Evolutionary conservation across 345 rosid species (phyloP).

Genomic region (Salix suchowensis): DNA sequence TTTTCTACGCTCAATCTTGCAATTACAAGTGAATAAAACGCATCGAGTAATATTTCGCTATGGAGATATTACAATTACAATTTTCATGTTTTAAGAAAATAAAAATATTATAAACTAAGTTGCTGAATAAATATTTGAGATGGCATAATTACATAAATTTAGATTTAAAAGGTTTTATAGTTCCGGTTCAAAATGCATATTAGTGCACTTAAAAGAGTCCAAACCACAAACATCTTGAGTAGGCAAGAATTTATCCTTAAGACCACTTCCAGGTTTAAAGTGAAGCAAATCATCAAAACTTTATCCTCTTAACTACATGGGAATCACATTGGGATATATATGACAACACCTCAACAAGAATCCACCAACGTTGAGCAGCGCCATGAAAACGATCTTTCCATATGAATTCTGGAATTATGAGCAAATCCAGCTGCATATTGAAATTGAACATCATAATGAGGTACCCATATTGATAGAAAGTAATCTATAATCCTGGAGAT

Average conservation of each 20-base stretch:
- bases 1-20: no score
- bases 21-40: neutral
- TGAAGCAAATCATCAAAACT: neutral
- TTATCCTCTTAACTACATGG: neutral
- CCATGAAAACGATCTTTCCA: slow-evolving; percentile 99
- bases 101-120: neutral
- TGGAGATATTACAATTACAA: no score
- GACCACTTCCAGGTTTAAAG: neutral
- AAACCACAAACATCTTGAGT: neutral
- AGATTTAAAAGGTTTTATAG: neutral
- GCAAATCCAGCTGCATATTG: slow-evolving; percentile 69
- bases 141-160: neutral
- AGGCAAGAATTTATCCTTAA: neutral
- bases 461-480: neutral
- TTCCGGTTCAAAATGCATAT: neutral
- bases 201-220: neutral
- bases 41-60: no score
- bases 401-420: slow-evolving; percentile 67
- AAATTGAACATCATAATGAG: slow-evolving; percentile 6
- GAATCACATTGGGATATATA: slow-evolving; percentile 10
- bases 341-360: slow-evolving; percentile 73
- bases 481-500: neutral
- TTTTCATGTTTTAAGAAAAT: neutral
- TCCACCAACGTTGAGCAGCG: slow-evolving; percentile 91
- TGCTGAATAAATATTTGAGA: neutral